Evolutionary conservation across 192 early-diverging fungal species (phyloP).

Genomic region (Chytriomyces sp.): DNA sequence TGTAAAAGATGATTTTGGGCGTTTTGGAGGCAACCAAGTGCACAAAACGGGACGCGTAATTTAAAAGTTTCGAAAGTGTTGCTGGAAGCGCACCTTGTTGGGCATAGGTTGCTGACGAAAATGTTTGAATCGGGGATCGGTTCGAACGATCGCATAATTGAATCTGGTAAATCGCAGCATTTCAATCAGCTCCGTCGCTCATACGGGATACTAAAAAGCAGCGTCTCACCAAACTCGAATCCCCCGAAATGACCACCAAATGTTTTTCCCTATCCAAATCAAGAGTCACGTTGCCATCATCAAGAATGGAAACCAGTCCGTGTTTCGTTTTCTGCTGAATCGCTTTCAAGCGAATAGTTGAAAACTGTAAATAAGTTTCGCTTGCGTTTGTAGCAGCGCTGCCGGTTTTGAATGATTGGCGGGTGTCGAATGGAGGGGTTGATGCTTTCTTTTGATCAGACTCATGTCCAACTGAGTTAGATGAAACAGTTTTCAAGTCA

Average conservation of each 20-base stretch:
- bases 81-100: not conserved
- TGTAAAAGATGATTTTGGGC: constrained; percentile 67
- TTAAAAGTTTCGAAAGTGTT: constrained; percentile 10
- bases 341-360: constrained; percentile 54
- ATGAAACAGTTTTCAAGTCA: no score
- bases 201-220: not conserved
- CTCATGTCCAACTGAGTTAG: no score
- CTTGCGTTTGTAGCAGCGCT: not conserved
- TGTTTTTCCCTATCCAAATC: constrained; percentile 52
- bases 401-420: no score
- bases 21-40: constrained; percentile 64
- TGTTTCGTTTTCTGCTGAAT: constrained; percentile 59
- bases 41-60: constrained; percentile 58
- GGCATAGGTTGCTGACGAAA: not conserved
- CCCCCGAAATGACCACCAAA: constrained; percentile 46
- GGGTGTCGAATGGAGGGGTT: no score
- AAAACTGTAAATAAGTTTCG: constrained; percentile 29
- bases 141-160: constrained; percentile 37
- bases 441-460: no score
- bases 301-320: constrained; percentile 48
- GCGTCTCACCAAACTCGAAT: constrained; percentile 28
- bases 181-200: no score
- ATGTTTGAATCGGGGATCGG: not conserved
- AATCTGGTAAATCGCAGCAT: constrained; percentile 9
- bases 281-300: constrained; percentile 43